A percentile compares a stretch with the other conserved stretches of the same genome.
phyloP scores from a whole-genome alignment of 306 rosid genomes.

The Morella rubra region DNA sequence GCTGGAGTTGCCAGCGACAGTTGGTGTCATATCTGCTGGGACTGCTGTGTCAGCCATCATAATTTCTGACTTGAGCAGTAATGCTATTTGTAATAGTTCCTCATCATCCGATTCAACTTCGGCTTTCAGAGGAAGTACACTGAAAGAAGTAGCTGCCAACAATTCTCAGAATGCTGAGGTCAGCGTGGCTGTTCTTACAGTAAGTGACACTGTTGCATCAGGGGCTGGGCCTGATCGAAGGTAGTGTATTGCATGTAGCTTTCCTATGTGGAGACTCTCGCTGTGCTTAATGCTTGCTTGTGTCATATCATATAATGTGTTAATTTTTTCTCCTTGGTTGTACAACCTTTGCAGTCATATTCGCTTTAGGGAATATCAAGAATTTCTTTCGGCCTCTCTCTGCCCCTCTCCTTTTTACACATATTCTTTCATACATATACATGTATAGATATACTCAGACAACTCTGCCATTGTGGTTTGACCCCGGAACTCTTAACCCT shows the following conservation, averaged over 20 bases:
- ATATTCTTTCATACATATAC: too few species aligned
- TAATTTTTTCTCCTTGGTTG: background rate
- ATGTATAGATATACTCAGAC: background rate
- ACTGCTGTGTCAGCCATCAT: slow-evolving; percentile 61
- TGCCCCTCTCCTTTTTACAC: background rate
- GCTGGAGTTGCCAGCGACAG: slow-evolving; percentile 76
- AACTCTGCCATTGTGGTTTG: background rate
- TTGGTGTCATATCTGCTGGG: slow-evolving; percentile 60
- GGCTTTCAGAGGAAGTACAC: slow-evolving; percentile 28
- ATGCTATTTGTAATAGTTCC: slow-evolving; percentile 26
- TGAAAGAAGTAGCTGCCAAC: slow-evolving; percentile 34
- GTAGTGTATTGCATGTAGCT: slow-evolving; percentile 39
- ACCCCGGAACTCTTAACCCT: background rate
- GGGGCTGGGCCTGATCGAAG: slow-evolving; percentile 96
- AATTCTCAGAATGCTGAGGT: slow-evolving; percentile 38
- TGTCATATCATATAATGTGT: background rate
- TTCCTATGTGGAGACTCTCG: background rate
- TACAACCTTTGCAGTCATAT: background rate
- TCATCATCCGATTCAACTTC: slow-evolving; percentile 29
- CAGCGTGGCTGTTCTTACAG: slow-evolving; percentile 83
- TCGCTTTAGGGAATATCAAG: background rate
- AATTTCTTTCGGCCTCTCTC: background rate
- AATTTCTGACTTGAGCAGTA: slow-evolving; percentile 55
- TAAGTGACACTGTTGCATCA: slow-evolving; percentile 85
- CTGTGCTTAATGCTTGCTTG: background rate